Percentiles rank a stretch among this genome's conserved stretches.
Conservation (phyloP, 768 basidiomycete genomes). For the Pisolithus marmoratus region DNA sequence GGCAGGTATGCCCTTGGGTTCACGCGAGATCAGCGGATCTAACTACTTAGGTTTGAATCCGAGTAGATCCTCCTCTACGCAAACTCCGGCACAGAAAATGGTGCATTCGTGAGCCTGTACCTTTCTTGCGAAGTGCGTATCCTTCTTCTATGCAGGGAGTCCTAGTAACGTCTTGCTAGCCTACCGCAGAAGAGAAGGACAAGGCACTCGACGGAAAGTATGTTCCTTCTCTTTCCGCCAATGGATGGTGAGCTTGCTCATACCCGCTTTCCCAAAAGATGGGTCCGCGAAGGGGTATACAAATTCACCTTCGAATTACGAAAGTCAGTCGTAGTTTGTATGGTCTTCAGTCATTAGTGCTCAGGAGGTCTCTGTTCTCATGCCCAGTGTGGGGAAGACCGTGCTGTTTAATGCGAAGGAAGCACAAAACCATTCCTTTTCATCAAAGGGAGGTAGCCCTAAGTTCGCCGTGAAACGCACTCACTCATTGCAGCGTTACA, state of each 20-base stretch:
- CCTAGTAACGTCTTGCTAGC: conserved; percentile 37
- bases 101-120: conserved; percentile 67
- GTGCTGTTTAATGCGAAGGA: conserved; percentile 63
- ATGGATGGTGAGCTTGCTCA: not conserved
- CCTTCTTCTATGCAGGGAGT: not conserved
- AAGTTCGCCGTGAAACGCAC: not conserved
- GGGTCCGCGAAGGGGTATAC: conserved; percentile 81
- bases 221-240: conserved; percentile 2
- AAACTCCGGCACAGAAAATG: conserved; percentile 65
- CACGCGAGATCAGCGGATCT: not conserved
- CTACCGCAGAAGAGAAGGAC: conserved; percentile 72
- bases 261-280: conserved; percentile 37
- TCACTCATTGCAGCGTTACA: conserved; percentile 22
- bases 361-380: not conserved
- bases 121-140: conserved; percentile 71
- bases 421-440: conserved; percentile 78
- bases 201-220: conserved; percentile 56
- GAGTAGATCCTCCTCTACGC: conserved; percentile 75
- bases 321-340: conserved; percentile 38
- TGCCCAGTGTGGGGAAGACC: conserved; percentile 39
- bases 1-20: conserved; percentile 47
- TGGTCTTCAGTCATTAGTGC: not conserved
- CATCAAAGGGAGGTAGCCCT: conserved; percentile 46
- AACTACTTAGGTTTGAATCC: not conserved
- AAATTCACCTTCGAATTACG: conserved; percentile 82